phyloP scores from a whole-genome alignment of 805 yeast species.

The Wickerhamiella slavikovae region DNA sequence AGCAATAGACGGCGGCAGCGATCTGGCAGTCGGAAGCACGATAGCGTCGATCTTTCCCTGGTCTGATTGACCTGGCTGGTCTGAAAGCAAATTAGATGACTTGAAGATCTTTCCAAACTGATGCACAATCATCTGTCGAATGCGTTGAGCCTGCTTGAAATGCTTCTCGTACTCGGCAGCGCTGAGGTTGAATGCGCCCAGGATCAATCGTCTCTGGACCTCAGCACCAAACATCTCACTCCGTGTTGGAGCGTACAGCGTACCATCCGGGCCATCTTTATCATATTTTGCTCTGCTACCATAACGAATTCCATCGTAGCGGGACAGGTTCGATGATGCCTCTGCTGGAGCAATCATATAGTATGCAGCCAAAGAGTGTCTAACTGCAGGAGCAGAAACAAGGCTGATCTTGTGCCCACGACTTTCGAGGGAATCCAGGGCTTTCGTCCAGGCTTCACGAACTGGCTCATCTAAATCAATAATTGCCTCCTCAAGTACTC shows the following conservation, averaged over 20 bases:
- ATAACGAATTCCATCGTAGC: conserved; percentile 80
- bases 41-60: conserved; percentile 38
- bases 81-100: conserved; percentile 10
- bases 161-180: conserved; percentile 55
- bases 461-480: conserved; percentile 31
- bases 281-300: conserved; percentile 32
- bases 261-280: conserved; percentile 12
- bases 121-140: conserved; percentile 36
- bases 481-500: conserved; percentile 53
- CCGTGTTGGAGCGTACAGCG: conserved; percentile 39
- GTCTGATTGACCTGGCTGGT: conserved; percentile 6
- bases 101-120: conserved; percentile 48
- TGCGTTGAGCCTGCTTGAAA: conserved; percentile 50
- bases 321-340: conserved; percentile 76
- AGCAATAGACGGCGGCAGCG: conserved; percentile 31
- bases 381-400: conserved; percentile 52
- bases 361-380: conserved; percentile 53
- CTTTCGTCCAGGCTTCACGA: conserved; percentile 25
- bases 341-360: conserved; percentile 83
- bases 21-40: conserved; percentile 51
- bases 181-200: conserved; percentile 75
- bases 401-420: conserved; percentile 34
- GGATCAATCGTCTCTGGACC: conserved; percentile 59
- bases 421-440: conserved; percentile 25
- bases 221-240: conserved; percentile 53